Percentiles rank a stretch among this genome's conserved stretches.
These are phyloP conservation scores for Massarina eburnea DNA, from an alignment of 2,329 filamentous ascomycete species.

Conservation along the genomic window DNA sequence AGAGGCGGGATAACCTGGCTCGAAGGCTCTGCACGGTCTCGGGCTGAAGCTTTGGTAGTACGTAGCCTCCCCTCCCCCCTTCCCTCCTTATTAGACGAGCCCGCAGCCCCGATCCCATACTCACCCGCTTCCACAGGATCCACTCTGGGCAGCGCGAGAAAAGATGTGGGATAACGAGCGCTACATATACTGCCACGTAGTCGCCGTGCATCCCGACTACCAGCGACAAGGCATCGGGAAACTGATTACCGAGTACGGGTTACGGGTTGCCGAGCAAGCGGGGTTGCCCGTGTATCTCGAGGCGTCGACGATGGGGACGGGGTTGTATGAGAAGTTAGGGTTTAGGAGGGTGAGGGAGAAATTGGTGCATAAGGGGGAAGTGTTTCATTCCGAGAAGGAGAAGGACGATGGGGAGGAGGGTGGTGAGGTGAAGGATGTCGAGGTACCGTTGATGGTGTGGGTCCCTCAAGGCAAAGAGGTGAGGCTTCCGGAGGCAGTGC, in stretches of 20 bases:
- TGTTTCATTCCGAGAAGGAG: constrained; percentile 38
- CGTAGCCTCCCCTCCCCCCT: no score
- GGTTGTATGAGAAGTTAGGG: constrained; percentile 52
- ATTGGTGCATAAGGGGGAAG: constrained; percentile 43
- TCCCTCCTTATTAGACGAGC: no score
- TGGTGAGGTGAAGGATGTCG: constrained; percentile 7
- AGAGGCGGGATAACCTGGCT: constrained; percentile 52
- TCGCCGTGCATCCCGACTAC: constrained; percentile 47
- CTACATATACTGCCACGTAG: constrained; percentile 42
- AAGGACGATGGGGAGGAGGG: constrained; percentile 12
- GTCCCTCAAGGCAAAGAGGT: constrained; percentile 12
- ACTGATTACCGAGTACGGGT: constrained; percentile 47
- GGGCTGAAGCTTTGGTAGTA: constrained; percentile 40
- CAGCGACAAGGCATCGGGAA: constrained; percentile 50
- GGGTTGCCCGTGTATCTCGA: constrained; percentile 52
- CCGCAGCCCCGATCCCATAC: background rate
- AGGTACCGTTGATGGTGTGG: constrained; percentile 20
- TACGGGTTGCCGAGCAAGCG: constrained; percentile 33
- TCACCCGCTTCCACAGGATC: constrained; percentile 31
- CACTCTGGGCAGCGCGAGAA: constrained; percentile 35
- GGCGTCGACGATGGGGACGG: constrained; percentile 46
- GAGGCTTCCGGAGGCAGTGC: constrained; percentile 14
- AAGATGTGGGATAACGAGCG: constrained; percentile 22
- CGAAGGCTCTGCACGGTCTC: constrained; percentile 46
- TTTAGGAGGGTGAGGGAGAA: constrained; percentile 47